Evolutionary conservation across 108 stramenopile species (phyloP).

Genomic region (Nitzschia inconspicua): DNA sequence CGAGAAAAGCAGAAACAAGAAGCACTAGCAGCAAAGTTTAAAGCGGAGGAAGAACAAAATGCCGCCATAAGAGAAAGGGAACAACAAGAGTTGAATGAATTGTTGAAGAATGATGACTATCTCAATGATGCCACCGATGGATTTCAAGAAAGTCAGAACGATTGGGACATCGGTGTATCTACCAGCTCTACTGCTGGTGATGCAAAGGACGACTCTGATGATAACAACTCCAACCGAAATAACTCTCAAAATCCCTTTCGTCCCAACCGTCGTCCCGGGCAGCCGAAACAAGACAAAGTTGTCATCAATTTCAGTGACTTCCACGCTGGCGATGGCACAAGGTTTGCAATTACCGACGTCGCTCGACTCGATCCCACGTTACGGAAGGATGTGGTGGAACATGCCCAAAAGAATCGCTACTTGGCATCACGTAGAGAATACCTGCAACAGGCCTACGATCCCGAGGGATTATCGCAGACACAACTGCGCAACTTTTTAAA

Average conservation of each 20-base stretch:
- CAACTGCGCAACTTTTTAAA: constrained; percentile 92
- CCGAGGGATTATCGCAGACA: constrained; percentile 76
- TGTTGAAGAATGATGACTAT: constrained; percentile 21
- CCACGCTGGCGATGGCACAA: constrained; percentile 13
- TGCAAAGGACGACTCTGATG: not conserved
- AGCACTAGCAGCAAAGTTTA: constrained; percentile 1
- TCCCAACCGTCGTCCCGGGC: too few relatives aligned
- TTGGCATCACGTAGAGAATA: constrained; percentile 84
- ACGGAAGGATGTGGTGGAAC: constrained; percentile 79
- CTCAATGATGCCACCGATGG: not conserved
- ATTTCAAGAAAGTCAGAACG: constrained; percentile 4
- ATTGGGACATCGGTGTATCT: constrained; percentile 14
- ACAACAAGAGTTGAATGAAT: constrained; percentile 3
- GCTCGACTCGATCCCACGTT: constrained; percentile 63
- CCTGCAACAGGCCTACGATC: constrained; percentile 90
- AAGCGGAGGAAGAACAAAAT: constrained; percentile 3
- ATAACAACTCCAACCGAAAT: not conserved
- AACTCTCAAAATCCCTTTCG: not conserved
- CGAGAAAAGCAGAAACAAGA: not conserved
- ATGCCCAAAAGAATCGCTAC: constrained; percentile 69
- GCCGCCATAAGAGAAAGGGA: not conserved
- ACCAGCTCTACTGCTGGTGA: not conserved
- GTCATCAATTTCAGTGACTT: too few relatives aligned
- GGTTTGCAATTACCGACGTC: constrained; percentile 51
- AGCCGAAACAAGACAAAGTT: too few relatives aligned